These are phyloP conservation scores for Colletotrichum ledebouriae DNA, from an alignment of 2,329 filamentous ascomycete genomes.

Conservation along the genomic window DNA sequence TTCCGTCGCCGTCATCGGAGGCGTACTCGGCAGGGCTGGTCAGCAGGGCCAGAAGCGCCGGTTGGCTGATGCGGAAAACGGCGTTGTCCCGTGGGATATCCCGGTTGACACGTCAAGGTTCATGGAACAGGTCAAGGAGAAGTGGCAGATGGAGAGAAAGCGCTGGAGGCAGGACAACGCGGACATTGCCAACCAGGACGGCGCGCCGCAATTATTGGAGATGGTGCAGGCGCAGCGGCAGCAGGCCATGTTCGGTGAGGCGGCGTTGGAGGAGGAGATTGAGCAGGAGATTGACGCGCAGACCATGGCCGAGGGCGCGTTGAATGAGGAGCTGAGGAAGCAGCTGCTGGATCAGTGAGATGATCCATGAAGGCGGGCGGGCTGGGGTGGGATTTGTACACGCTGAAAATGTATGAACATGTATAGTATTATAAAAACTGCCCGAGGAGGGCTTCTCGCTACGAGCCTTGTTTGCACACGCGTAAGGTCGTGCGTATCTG, in stretches of 20 bases:
- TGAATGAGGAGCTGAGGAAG: constrained; percentile 16
- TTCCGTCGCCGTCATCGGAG: constrained; percentile 83
- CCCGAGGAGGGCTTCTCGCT: too few relatives aligned
- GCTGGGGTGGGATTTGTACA: not conserved
- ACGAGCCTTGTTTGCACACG: too few relatives aligned
- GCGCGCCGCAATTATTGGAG: constrained; percentile 51
- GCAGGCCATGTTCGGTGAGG: constrained; percentile 18
- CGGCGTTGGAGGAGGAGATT: constrained; percentile 14
- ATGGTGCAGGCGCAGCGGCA: constrained; percentile 43
- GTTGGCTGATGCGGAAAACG: constrained; percentile 71
- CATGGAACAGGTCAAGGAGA: constrained; percentile 51
- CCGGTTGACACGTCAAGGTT: constrained; percentile 58
- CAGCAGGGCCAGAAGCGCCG: constrained; percentile 80
- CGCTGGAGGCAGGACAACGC: constrained; percentile 53
- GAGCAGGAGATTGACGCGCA: constrained; percentile 4
- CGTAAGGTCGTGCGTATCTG: too few relatives aligned
- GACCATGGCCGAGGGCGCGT: constrained; percentile 4
- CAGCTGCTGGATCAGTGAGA: not conserved
- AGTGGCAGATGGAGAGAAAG: constrained; percentile 51
- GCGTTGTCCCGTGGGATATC: constrained; percentile 74
- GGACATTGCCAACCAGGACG: constrained; percentile 46
- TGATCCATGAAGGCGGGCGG: too few relatives aligned
- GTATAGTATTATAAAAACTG: constrained; percentile 7
- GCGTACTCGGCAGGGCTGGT: constrained; percentile 87
- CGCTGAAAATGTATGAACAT: constrained; percentile 16